Evolutionary conservation across 495 filamentous ascomycete species (phyloP), one percentile per base, ranked within the genome.

Genomic region (Aspergillus haitiensis): DNA sequence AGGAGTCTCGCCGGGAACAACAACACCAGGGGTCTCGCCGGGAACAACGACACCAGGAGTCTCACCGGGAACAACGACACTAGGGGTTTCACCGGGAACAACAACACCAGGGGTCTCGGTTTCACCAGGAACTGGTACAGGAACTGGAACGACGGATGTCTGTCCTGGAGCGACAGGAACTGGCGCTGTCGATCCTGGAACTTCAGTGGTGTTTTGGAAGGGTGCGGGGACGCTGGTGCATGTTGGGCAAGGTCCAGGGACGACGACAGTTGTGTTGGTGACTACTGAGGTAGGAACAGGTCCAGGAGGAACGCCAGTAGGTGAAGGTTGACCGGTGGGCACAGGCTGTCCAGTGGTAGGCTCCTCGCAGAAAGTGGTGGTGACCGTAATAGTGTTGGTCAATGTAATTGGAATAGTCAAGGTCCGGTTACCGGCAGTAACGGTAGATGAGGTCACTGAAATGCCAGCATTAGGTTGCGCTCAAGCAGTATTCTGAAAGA

Each of bases 341-440:
- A 47, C 16, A 39, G 10, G 44, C 11, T n/a, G 36, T 12, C 12
- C 45, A 6, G 10, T 5, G 33, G 63, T 60, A 13, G 64, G 60
- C 59, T 71, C 59, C 55, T 71, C 68, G n/a, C 61, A 69, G 54
- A 18, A 39, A 34, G 70, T 72, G 60, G 65, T 67, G 70, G 73
- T 74, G 37, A 72, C 51, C 5, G 72, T 77, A 55, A 77, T 63
- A 59, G 68, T 72, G 69, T 62, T 75, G 49, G 74, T 77, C 62
- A 63, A 36, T 15, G 73, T 76, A 46, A 76, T 63, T 5, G 74
- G 74, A 40, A 75, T 56, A 40, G 67, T 71, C 1, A 40, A 55
- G 56, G 70, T 73, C 58, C 55, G 56, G 36, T 62, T 67, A 37
- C 75, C 75, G 57, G 70, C 66, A 58, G 67, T 72, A 55, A 72